These are phyloP conservation scores for Massarina eburnea DNA, from an alignment of 2,329 filamentous ascomycete species.

Conservation along the genomic window DNA sequence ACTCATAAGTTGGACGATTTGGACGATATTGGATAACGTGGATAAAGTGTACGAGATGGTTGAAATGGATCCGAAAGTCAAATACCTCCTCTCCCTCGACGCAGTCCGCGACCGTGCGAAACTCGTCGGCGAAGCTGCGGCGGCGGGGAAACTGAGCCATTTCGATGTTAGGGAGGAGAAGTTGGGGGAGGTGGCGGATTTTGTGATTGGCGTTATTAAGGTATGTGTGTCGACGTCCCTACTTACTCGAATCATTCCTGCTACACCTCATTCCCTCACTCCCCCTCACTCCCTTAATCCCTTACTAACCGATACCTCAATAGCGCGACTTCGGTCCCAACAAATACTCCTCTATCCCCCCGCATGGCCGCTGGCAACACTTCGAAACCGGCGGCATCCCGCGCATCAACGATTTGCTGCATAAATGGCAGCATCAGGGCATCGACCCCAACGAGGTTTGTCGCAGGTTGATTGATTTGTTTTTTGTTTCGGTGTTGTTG, in stretches of 20 bases:
- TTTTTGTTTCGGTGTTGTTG: constrained; percentile 75
- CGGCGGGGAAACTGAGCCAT: constrained; percentile 62
- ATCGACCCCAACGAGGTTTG: constrained; percentile 71
- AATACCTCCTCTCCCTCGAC: constrained; percentile 29
- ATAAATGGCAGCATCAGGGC: constrained; percentile 56
- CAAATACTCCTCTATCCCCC: constrained; percentile 55
- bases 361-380: constrained; percentile 80
- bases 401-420: constrained; percentile 67
- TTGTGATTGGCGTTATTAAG: constrained; percentile 88
- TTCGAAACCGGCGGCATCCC: constrained; percentile 75
- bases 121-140: constrained; percentile 26
- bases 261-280: neutral
- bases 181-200: constrained; percentile 76
- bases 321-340: constrained; percentile 69
- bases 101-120: constrained; percentile 31
- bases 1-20: too few relatives aligned
- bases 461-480: constrained; percentile 73
- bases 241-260: too few relatives aligned
- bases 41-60: too few relatives aligned
- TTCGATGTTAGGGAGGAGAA: constrained; percentile 84
- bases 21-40: too few relatives aligned
- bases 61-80: constrained; percentile 25
- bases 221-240: constrained; percentile 61
- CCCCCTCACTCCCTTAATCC: neutral
- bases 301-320: neutral